These are phyloP conservation scores for Kazachstania bromeliacearum DNA, from an alignment of 805 yeast genomes.

Conservation along the genomic window DNA sequence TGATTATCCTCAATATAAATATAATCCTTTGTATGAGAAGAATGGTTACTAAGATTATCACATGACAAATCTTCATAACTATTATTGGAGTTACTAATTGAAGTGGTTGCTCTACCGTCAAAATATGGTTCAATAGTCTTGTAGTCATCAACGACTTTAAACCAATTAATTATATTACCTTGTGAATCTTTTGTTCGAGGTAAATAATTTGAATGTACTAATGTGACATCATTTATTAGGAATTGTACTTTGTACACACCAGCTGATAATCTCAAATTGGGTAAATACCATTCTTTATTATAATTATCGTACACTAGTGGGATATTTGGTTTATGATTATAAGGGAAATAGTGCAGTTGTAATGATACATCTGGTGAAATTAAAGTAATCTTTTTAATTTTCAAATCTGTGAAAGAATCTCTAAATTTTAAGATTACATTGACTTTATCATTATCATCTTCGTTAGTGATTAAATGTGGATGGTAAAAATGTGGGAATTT, in stretches of 20 bases:
- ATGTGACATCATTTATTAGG: slow-evolving; percentile 26
- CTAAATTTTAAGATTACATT: slow-evolving; percentile 1
- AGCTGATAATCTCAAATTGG: slow-evolving; percentile 37
- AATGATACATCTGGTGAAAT: neutral
- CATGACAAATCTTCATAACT: neutral
- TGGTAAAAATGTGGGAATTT: neutral
- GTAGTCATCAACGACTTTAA: slow-evolving; percentile 34
- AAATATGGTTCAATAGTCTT: slow-evolving; percentile 14
- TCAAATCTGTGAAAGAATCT: neutral
- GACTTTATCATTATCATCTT: neutral
- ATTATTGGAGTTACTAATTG: neutral
- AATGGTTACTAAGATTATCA: slow-evolving; percentile 3
- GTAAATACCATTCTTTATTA: slow-evolving; percentile 32
- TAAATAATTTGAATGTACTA: slow-evolving; percentile 35
- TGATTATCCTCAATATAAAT: neutral
- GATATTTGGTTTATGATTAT: slow-evolving; percentile 2
- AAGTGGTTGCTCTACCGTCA: no score
- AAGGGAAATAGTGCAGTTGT: neutral
- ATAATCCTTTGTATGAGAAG: neutral
- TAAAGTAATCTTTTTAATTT: neutral
- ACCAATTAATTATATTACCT: slow-evolving; percentile 55
- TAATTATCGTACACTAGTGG: slow-evolving; percentile 11
- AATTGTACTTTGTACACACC: slow-evolving; percentile 49
- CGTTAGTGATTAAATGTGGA: neutral
- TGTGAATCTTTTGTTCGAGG: slow-evolving; percentile 56